A percentile compares a stretch with the other conserved stretches of the same genome.
Conservation (phyloP, 176 grass and related monocot species). For the Lolium rigidum region DNA sequence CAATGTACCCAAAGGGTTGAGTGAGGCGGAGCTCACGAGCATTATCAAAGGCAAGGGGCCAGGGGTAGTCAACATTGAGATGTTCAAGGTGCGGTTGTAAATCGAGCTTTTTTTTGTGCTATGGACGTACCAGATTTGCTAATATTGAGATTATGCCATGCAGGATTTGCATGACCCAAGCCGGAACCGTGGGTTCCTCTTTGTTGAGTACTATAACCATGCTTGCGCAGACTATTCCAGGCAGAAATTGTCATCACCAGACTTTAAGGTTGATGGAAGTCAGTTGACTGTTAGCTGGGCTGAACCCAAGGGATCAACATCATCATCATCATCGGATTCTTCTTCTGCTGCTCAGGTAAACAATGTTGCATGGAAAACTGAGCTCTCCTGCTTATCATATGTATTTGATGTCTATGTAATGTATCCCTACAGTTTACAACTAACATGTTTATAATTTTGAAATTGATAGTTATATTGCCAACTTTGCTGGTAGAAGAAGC, state of each 20-base stretch:
- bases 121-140: background rate
- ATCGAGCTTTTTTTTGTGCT: background rate
- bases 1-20: constrained; percentile 94
- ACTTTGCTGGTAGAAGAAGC: background rate
- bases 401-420: background rate
- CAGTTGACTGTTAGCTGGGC: constrained; percentile 93
- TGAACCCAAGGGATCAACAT: constrained; percentile 66
- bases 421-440: background rate
- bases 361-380: background rate
- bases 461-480: background rate
- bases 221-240: constrained; percentile 87
- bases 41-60: constrained; percentile 83
- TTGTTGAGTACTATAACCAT: constrained; percentile 95
- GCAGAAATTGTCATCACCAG: constrained; percentile 67
- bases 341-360: constrained; percentile 80
- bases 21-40: constrained; percentile 80
- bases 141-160: constrained; percentile 8
- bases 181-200: constrained; percentile 92
- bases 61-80: constrained; percentile 88
- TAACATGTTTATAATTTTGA: background rate
- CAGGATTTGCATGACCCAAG: constrained; percentile 92
- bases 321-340: constrained; percentile 49
- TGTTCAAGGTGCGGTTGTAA: constrained; percentile 77
- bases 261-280: constrained; percentile 95
- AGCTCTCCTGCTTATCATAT: background rate